Evolutionary conservation across 2,329 filamentous ascomycete species (phyloP).

Genomic region (Fusarium ambrosium): DNA sequence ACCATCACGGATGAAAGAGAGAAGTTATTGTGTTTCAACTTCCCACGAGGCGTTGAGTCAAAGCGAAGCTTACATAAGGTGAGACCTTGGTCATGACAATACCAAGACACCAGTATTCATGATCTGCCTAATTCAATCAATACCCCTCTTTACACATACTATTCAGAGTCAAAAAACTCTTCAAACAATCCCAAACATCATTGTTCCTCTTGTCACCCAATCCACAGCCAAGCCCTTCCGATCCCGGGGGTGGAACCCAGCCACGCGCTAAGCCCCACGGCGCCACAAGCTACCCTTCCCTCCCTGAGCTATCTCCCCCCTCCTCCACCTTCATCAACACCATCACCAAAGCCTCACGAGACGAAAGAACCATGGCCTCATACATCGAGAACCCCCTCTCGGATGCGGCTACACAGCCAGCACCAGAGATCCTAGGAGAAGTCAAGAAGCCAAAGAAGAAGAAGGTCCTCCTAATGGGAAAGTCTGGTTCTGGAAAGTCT

Average conservation of each 20-base stretch:
- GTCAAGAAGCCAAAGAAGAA: slow-evolving; percentile 83
- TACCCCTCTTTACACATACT: background rate
- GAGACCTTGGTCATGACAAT: background rate
- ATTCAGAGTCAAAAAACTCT: background rate
- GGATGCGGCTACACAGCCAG: slow-evolving; percentile 41
- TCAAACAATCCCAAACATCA: background rate
- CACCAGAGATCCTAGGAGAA: slow-evolving; percentile 60
- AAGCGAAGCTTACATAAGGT: background rate
- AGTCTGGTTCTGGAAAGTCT: slow-evolving; percentile 96
- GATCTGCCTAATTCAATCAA: background rate
- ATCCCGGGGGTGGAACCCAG: slow-evolving; percentile 3
- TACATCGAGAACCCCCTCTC: slow-evolving; percentile 51
- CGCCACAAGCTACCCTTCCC: slow-evolving; percentile 1
- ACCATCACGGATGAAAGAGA: background rate
- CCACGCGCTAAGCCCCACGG: slow-evolving; percentile 1
- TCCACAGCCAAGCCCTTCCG: background rate
- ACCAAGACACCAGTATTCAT: background rate
- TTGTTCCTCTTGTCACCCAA: background rate
- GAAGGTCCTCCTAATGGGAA: slow-evolving; percentile 92
- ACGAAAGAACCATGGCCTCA: slow-evolving; percentile 47
- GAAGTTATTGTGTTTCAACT: background rate
- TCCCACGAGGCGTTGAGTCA: background rate
- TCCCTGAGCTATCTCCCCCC: background rate
- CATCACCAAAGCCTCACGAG: background rate
- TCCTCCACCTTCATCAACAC: background rate